A percentile compares a stretch with the other conserved stretches of the same genome.
Evolutionary conservation across 2,329 filamentous ascomycete genomes (phyloP).

Genomic region (Clonostachys rosea): DNA sequence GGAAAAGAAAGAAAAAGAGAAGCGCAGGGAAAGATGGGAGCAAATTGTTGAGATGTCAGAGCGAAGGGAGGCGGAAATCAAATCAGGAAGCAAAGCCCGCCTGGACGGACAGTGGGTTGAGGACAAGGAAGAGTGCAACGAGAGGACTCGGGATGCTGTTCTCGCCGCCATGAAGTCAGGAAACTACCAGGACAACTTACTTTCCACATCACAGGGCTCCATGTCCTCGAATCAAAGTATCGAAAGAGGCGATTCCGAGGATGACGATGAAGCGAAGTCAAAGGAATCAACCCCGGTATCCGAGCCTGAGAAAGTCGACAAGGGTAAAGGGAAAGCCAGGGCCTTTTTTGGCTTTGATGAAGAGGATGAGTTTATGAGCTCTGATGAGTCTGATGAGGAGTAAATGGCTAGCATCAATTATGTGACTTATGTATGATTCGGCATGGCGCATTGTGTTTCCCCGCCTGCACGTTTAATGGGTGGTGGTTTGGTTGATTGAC

Average conservation of each 20-base stretch:
- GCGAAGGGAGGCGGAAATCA: constrained; percentile 76
- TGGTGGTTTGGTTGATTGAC: no score
- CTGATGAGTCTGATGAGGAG: constrained; percentile 34
- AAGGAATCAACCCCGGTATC: constrained; percentile 45
- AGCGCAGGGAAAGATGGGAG: constrained; percentile 79
- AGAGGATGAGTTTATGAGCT: constrained; percentile 71
- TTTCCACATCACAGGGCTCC: constrained; percentile 46
- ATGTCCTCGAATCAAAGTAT: constrained; percentile 27
- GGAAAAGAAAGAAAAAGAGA: constrained; percentile 90
- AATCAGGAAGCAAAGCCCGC: constrained; percentile 64
- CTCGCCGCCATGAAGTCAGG: constrained; percentile 64
- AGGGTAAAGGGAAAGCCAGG: constrained; percentile 29
- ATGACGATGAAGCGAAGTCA: constrained; percentile 31
- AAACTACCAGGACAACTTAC: constrained; percentile 55
- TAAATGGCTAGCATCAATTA: no score
- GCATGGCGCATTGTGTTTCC: no score
- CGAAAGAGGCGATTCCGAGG: constrained; percentile 20
- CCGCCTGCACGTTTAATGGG: no score
- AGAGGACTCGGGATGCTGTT: constrained; percentile 76
- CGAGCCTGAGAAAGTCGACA: constrained; percentile 28
- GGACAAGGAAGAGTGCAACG: constrained; percentile 83
- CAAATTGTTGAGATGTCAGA: constrained; percentile 83
- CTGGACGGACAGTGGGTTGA: constrained; percentile 93
- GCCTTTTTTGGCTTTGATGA: constrained; percentile 76
- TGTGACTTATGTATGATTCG: no score